phyloP scores from a whole-genome alignment of 305 asterid genomes.

The Fraxinus albicans region DNA sequence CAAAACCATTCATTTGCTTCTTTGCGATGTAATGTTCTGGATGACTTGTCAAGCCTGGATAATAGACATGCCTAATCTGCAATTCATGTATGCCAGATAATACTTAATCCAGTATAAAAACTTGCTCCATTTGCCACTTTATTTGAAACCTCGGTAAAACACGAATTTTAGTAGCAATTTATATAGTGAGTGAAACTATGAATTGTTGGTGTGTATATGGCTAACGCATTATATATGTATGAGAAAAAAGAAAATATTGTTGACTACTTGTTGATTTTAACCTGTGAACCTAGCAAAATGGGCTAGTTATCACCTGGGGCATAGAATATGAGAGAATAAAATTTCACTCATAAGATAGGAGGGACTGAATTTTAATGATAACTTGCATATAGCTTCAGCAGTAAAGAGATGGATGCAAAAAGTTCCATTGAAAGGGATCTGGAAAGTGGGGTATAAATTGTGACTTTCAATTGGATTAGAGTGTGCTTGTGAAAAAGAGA shows the following conservation, averaged over 20 bases:
- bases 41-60: conserved; percentile 94
- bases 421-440: neutral
- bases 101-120: neutral
- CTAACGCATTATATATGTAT: neutral
- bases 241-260: neutral
- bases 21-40: conserved; percentile 89
- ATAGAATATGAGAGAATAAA: neutral
- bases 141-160: neutral
- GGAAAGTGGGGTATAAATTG: neutral
- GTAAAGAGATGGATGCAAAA: neutral
- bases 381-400: neutral
- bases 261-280: neutral
- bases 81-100: conserved; percentile 19
- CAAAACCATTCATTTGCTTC: conserved; percentile 94
- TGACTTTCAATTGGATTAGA: neutral
- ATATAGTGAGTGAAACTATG: neutral
- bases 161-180: neutral
- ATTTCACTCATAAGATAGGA: neutral
- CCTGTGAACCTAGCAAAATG: neutral
- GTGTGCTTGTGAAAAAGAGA: neutral
- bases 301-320: neutral
- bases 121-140: neutral
- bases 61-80: conserved; percentile 89
- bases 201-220: neutral
- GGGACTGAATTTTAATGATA: neutral